These are phyloP conservation scores for Domatiomyces globalis DNA, from an alignment of 2,329 filamentous ascomycete genomes.

Conservation along the genomic window DNA sequence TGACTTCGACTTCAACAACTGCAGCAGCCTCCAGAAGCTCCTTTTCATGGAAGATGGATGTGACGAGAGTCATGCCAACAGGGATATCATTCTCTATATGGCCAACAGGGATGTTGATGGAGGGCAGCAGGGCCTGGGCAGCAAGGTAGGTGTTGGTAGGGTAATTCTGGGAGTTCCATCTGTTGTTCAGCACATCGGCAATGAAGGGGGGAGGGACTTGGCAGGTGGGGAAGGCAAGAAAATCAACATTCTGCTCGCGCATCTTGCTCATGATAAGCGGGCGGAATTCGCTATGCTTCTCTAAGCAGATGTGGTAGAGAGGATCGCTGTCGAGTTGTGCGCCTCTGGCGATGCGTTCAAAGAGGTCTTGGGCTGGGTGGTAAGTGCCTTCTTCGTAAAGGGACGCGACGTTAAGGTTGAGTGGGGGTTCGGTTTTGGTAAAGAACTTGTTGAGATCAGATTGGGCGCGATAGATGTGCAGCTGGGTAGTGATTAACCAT, in stretches of 20 bases:
- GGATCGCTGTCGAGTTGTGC: constrained; percentile 1
- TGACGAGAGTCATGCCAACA: constrained; percentile 4
- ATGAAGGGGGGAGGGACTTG: constrained; percentile 5
- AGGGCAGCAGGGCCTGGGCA: constrained; percentile 2
- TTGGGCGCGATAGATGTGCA: constrained; percentile 5
- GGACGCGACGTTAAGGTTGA: constrained; percentile 3
- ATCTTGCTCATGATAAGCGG: constrained; percentile 1
- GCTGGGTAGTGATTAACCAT: constrained; percentile 2
- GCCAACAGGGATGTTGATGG: constrained; percentile 6
- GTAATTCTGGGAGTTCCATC: constrained; percentile 2
- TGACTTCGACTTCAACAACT: constrained; percentile 5
- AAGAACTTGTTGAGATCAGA: constrained; percentile 8
- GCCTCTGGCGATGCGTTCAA: constrained; percentile 6
- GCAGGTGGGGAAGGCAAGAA: constrained; percentile 7
- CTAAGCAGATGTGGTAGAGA: constrained; percentile 3
- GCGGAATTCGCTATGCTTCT: constrained; percentile 4
- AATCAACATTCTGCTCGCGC: constrained; percentile 3
- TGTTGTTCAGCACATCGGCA: constrained; percentile 4
- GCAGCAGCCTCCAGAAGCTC: constrained; percentile 3
- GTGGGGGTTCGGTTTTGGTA: constrained; percentile 2
- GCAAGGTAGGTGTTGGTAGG: constrained; percentile 7
- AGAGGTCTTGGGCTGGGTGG: constrained; percentile 6
- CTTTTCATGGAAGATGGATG: constrained; percentile 4
- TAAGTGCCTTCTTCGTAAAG: constrained; percentile 4
- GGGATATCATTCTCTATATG: constrained; percentile 2